A percentile compares a stretch with the other conserved stretches of the same genome.
phyloP scores from a whole-genome alignment of 306 rosid genomes.

The Biancaea sappan region DNA sequence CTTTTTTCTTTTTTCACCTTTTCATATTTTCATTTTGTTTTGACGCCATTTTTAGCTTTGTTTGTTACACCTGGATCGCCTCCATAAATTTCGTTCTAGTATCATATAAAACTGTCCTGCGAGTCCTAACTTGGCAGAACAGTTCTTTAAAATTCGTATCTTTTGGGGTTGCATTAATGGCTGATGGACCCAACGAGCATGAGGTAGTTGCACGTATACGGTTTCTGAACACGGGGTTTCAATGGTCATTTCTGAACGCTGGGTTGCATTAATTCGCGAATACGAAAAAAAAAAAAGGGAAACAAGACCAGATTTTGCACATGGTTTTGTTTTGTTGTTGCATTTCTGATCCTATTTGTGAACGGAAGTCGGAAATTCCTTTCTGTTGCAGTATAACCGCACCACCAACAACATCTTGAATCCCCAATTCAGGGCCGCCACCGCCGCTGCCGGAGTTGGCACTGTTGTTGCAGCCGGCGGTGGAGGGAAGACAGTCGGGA shows the following conservation, averaged over 20 bases:
- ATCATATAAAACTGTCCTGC: constrained; percentile 26
- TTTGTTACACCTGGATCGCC: constrained; percentile 11
- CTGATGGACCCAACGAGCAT: constrained; percentile 28
- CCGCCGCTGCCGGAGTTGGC: constrained; percentile 12
- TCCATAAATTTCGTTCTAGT: constrained; percentile 3
- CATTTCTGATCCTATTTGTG: not conserved
- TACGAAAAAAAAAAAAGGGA: not conserved
- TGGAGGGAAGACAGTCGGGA: constrained; percentile 81
- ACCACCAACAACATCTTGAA: constrained; percentile 36
- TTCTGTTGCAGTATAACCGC: constrained; percentile 60
- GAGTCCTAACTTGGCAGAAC: not conserved
- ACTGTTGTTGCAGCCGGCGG: constrained; percentile 35
- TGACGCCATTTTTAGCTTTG: not conserved
- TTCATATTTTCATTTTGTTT: not conserved
- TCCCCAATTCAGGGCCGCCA: constrained; percentile 39
- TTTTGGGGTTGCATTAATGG: constrained; percentile 29
- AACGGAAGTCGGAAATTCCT: constrained; percentile 7
- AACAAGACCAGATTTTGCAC: not conserved
- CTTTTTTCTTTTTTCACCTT: too few species aligned
- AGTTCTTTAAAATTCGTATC: not conserved
- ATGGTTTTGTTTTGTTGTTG: not conserved
- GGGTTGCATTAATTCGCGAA: too few species aligned
- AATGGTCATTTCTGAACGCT: not conserved
- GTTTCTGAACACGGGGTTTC: not conserved
- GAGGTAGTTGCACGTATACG: constrained; percentile 25